Base-by-base conservation (phyloP, 495 filamentous ascomycete genomes). In the Aspergillus sparsus region DNA sequence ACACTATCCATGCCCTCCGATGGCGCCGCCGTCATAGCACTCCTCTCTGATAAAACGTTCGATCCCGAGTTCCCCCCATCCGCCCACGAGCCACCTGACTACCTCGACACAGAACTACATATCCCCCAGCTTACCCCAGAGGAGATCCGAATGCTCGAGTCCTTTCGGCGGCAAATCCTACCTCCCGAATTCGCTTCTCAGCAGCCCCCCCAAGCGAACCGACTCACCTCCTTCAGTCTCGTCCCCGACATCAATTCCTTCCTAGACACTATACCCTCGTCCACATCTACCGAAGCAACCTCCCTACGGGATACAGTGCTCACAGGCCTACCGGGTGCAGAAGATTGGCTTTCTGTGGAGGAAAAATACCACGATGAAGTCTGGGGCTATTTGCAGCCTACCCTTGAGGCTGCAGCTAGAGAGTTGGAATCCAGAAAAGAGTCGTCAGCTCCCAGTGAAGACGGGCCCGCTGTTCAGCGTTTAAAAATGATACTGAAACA, bases 311-410 rank as follows among this genome's bases (percentile, higher is more conserved):
- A 75, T 54, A 52, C 49, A 2, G 73, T 80, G 0, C 32, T 79
- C 5, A 49, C 47, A 0, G 54, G 67, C 4, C 53, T 79, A 2
- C 68, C 75, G 5, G 75, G 76, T 1, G 71, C 76, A 16, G 62
- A 60, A 50, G 73, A 87, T 50, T 88, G 88, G 89, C 73, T 84
- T 10, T 71, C 74, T 39, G 83, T 89, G 2, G 79, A 91, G 64
- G 85, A 81, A 39, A 74, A 76, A 35, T 92, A 92, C 66, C 81
- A 85, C 35, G 87, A 92, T 70, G 87, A 91, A 58, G 87, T 93
- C 10, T 93, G 90, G 89, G 90, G 89, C 60, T 87, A 86, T 61
- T 69, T 91, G 44, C 64, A 77, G 18, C 81, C 84, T n/a, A 74
- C 87, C 41, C 75, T 89, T 34, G 75, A 83, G 58, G 80, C 83